Base-by-base conservation (phyloP, 495 filamentous ascomycete genomes). In the Trichocladium antarcticum region DNA sequence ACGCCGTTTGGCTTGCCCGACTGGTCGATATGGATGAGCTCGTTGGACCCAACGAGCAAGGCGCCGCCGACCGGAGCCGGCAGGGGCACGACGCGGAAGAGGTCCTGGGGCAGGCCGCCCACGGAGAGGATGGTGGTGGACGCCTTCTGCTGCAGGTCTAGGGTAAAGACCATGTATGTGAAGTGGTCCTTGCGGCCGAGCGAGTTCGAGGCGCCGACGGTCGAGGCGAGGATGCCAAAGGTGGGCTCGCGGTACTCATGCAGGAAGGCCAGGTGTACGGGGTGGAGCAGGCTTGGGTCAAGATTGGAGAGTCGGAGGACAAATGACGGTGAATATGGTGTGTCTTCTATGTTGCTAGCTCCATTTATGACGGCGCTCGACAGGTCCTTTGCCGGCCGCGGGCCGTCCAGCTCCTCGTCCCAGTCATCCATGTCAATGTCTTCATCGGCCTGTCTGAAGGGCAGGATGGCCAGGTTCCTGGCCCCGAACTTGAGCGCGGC, bases 221-320 rank as follows among this genome's bases (percentile, higher is more conserved):
- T 79, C 1, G 87, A 83, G 47, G 87, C 93, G 37, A 98, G 68
- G 53, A 98, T 87, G 31, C 92, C 92, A 67, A 99, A 95, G 1
- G 92, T 96, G 21, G 92, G 92, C 66, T 95, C 92, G 50, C 92
- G 82, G 64, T 97, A 99, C 69, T 96, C 90, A 71, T 96, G 78
- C 50, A 99, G 74, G 65, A 99, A 99, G 34, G 85, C 81, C 57
- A 99, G 75, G 57, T 92, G 87, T 62, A 95, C 82, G 36, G 89
- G 87, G 66, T 95, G 83, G 41, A 84, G 76, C 50, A 97, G 74
- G 48, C 76, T 80, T 55, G 89, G 85, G 58, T 99, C 90, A 63
- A 99, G 74, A 56, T 84, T 77, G 45, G 87, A 83, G 62, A 95
- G 70, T 42, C 87, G 81, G 49, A 95, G 72, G 50, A 94, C 87